Percentiles rank a stretch among this genome's conserved stretches.
Conservation (phyloP, 768 basidiomycete species). For the Trametes gibbosa region DNA sequence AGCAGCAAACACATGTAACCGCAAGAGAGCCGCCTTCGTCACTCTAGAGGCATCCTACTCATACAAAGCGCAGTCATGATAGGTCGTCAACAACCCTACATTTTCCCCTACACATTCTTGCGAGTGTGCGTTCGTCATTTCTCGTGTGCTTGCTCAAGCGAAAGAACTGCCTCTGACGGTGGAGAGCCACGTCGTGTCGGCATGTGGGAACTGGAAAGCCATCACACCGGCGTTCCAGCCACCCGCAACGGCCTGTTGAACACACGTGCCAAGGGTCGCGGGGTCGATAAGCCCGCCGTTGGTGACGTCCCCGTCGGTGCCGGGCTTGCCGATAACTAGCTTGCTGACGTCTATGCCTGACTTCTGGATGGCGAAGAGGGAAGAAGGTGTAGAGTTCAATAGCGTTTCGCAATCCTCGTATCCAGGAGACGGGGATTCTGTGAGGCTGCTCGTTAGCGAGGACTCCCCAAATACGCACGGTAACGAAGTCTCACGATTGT, state of each 20-base stretch:
- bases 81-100: not conserved
- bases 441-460: slow-evolving; percentile 24
- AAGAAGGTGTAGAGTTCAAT: slow-evolving; percentile 39
- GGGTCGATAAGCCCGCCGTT: slow-evolving; percentile 56
- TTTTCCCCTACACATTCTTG: not conserved
- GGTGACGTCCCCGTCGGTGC: slow-evolving; percentile 38
- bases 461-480: too few relatives aligned
- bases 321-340: slow-evolving; percentile 57
- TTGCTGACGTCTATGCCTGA: slow-evolving; percentile 44
- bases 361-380: slow-evolving; percentile 51
- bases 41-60: not conserved
- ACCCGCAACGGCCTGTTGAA: slow-evolving; percentile 50
- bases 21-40: not conserved
- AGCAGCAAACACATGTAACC: not conserved
- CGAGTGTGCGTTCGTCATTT: not conserved
- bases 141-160: not conserved
- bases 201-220: slow-evolving; percentile 32
- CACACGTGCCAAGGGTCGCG: slow-evolving; percentile 53
- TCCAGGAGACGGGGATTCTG: slow-evolving; percentile 21
- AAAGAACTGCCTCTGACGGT: not conserved
- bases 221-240: slow-evolving; percentile 50
- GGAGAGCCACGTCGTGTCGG: not conserved
- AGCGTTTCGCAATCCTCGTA: slow-evolving; percentile 38
- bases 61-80: not conserved
- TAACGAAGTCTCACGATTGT: slow-evolving; percentile 29